phyloP scores from a whole-genome alignment of 305 asterid species.

The Fraxinus greggii region DNA sequence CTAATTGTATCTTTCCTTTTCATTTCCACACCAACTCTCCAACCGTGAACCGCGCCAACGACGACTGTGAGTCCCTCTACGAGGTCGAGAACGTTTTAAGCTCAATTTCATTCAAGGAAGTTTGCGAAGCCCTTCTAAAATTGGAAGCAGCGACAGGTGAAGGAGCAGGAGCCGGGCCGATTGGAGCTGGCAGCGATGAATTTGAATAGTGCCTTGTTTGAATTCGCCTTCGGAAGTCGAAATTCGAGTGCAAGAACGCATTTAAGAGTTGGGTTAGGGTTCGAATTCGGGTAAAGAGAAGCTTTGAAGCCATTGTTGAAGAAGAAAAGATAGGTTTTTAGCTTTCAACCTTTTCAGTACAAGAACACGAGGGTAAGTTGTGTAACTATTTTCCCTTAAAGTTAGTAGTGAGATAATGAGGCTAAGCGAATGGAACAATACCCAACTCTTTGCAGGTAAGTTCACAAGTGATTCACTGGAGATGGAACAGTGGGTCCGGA shows the following conservation, averaged over 20 bases:
- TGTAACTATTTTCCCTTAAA: not conserved
- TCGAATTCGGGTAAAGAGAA: slow-evolving; percentile 38
- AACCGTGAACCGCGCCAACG: too few species aligned
- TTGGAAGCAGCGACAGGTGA: slow-evolving; percentile 20
- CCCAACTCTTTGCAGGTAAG: not conserved
- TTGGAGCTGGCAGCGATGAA: slow-evolving; percentile 26
- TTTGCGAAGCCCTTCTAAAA: slow-evolving; percentile 27
- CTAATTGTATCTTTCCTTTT: too few species aligned
- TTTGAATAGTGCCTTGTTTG: slow-evolving; percentile 42
- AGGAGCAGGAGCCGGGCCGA: not conserved
- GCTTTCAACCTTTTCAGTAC: not conserved
- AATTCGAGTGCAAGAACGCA: slow-evolving; percentile 1
- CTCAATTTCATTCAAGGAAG: slow-evolving; percentile 75
- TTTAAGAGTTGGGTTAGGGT: slow-evolving; percentile 19
- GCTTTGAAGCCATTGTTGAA: slow-evolving; percentile 47
- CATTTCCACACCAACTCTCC: too few species aligned
- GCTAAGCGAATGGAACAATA: not conserved
- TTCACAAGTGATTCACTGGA: not conserved
- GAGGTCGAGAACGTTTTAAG: slow-evolving; percentile 61
- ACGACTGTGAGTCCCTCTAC: too few species aligned
- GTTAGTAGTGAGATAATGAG: not conserved
- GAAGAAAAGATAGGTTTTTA: not conserved
- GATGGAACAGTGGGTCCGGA: not conserved
- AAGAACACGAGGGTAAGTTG: too few species aligned
- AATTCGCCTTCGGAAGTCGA: slow-evolving; percentile 3